Conservation (phyloP, 2,329 filamentous ascomycete genomes). For the Alternaria hordeiaustralica region DNA sequence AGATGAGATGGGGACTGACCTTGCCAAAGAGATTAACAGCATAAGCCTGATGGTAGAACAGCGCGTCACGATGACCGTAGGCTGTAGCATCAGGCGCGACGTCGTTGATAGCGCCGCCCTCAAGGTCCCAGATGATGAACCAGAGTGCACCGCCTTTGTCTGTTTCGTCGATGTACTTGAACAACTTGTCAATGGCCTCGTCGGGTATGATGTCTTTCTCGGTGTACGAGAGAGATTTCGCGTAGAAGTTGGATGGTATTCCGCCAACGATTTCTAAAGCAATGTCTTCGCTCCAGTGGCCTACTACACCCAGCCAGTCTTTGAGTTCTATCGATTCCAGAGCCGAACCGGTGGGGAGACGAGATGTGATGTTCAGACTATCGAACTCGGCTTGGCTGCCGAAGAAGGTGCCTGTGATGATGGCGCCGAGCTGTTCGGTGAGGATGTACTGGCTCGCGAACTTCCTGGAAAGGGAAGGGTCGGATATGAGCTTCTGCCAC, state of each 20-base stretch:
- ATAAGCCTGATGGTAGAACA: slow-evolving; percentile 49
- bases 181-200: slow-evolving; percentile 39
- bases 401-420: slow-evolving; percentile 45
- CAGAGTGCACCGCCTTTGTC: slow-evolving; percentile 43
- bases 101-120: slow-evolving; percentile 43
- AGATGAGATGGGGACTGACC: neutral
- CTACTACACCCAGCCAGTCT: slow-evolving; percentile 43
- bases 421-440: slow-evolving; percentile 35
- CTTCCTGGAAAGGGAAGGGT: slow-evolving; percentile 41
- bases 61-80: slow-evolving; percentile 41
- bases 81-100: slow-evolving; percentile 40
- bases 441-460: slow-evolving; percentile 44
- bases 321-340: slow-evolving; percentile 35
- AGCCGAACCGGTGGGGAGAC: slow-evolving; percentile 26
- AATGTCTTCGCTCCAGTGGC: slow-evolving; percentile 42
- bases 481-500: slow-evolving; percentile 44
- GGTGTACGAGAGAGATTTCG: slow-evolving; percentile 45
- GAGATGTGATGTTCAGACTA: slow-evolving; percentile 38
- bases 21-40: slow-evolving; percentile 41
- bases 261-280: slow-evolving; percentile 38
- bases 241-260: slow-evolving; percentile 43
- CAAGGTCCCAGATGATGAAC: slow-evolving; percentile 47
- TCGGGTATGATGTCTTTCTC: slow-evolving; percentile 40
- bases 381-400: slow-evolving; percentile 42
- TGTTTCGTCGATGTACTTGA: slow-evolving; percentile 38